Evolutionary conservation across 768 basidiomycete genomes (phyloP), one percentile per base, ranked within the genome.

Genomic region (Phylloporus arenicola): DNA sequence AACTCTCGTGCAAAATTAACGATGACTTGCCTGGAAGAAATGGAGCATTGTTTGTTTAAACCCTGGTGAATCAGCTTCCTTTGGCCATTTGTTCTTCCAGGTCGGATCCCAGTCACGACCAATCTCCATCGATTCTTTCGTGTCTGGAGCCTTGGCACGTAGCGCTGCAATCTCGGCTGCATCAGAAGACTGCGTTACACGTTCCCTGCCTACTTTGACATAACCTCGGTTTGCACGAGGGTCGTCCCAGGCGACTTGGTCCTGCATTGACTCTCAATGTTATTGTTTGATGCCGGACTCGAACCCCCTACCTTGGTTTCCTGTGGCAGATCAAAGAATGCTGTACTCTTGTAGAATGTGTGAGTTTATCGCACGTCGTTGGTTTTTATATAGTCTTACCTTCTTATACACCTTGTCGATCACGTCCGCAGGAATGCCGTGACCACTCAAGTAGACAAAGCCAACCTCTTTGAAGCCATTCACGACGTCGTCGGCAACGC

Each of bases 121-220:
- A 40, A 94, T 92, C 65, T 94, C 91, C 83, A 93, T 90, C 8
- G 81, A 74, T 66, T 93, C 90, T 67, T 91, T 90, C 69, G 70
- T 81, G 62, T 91, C 90, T 0, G 91, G 90, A 0, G 90, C 82
- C 52, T 80, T 82, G 51, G 70, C 72, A n/a, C 91, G 82, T 19
- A 92, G 70, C 39, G 75, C 66, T 40, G 82, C 84, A 57, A 93
- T 92, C 69, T 90, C 88, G 16, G 73, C 67, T 10, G 81, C 75
- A 65, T 89, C 80, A 29, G 76, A 71, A 22, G 84, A 83, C 53
- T 86, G 85, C 0, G 87, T 88, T 25, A 89, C 85, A 30, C 86
- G 84, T 65, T 94, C 92, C 17, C 91, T 79, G 16, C 91, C 91
- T 34, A 87, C 72, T 54, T 75, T 71, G 43, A 93, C 87, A 64